Conservation (phyloP, 768 basidiomycete species). For the Suillus sp. region DNA sequence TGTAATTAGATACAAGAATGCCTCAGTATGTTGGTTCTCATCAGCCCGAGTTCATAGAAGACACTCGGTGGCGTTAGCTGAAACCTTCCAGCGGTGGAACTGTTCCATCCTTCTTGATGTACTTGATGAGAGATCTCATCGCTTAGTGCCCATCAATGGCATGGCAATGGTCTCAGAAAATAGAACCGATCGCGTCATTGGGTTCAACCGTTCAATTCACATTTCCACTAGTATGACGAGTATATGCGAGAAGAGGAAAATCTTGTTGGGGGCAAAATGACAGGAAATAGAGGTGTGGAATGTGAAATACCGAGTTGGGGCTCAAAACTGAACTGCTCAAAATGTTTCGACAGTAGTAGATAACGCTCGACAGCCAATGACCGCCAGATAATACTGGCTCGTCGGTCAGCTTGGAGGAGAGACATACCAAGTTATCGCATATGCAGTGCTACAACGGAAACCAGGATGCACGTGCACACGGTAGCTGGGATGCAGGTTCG, state of each 20-base stretch:
- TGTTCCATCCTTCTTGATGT: slow-evolving; percentile 21
- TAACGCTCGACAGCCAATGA: slow-evolving; percentile 11
- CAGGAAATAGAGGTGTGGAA: slow-evolving; percentile 9
- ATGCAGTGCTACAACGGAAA: slow-evolving; percentile 8
- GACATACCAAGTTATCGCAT: slow-evolving; percentile 21
- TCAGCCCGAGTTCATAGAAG: not conserved
- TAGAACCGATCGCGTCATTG: slow-evolving; percentile 9
- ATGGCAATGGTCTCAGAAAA: slow-evolving; percentile 26
- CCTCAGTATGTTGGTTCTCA: slow-evolving; percentile 12
- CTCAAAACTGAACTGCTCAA: not conserved
- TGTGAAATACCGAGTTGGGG: not conserved
- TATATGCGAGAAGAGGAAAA: slow-evolving; percentile 26
- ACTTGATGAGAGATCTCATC: slow-evolving; percentile 26
- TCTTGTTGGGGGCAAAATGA: slow-evolving; percentile 17
- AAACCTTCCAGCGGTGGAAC: slow-evolving; percentile 11
- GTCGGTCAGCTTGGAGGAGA: slow-evolving; percentile 3
- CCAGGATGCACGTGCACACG: not conserved
- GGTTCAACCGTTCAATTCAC: slow-evolving; percentile 10
- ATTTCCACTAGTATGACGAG: slow-evolving; percentile 27
- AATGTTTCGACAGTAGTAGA: slow-evolving; percentile 13
- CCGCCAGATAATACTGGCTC: slow-evolving; percentile 20
- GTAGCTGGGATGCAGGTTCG: not conserved
- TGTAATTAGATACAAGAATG: slow-evolving; percentile 21
- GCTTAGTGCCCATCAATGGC: slow-evolving; percentile 16
- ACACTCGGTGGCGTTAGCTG: not conserved